Percentiles rank a stretch among this genome's conserved stretches.
These are phyloP conservation scores for Globisporangium parvum DNA, from an alignment of 352 stramenopile genomes.

Conservation along the genomic window DNA sequence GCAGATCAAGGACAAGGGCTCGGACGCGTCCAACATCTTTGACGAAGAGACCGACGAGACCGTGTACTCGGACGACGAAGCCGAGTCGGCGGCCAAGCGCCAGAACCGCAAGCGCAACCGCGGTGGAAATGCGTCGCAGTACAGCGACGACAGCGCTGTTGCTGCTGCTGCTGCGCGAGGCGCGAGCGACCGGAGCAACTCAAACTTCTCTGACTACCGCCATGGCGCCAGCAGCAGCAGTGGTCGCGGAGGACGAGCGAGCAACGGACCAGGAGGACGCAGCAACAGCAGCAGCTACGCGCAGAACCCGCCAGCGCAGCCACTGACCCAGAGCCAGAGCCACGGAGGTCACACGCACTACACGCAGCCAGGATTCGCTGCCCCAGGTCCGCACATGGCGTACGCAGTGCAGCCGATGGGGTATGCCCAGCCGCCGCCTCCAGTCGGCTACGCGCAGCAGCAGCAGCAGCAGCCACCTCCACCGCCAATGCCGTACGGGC, in stretches of 20 bases:
- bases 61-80: slow-evolving; percentile 81
- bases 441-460: slow-evolving; percentile 16
- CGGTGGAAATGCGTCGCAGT: slow-evolving; percentile 10
- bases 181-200: neutral
- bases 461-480: slow-evolving; percentile 19
- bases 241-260: slow-evolving; percentile 8
- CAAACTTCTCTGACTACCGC: slow-evolving; percentile 6
- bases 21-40: slow-evolving; percentile 83
- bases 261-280: slow-evolving; percentile 5
- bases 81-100: slow-evolving; percentile 63
- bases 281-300: slow-evolving; percentile 14
- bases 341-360: slow-evolving; percentile 45
- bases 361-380: slow-evolving; percentile 30
- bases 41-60: slow-evolving; percentile 78
- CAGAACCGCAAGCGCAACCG: slow-evolving; percentile 65
- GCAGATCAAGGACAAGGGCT: slow-evolving; percentile 74
- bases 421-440: slow-evolving; percentile 27
- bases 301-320: slow-evolving; percentile 5
- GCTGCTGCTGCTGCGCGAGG: neutral
- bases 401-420: slow-evolving; percentile 26
- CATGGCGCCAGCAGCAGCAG: slow-evolving; percentile 2
- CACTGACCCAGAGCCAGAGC: slow-evolving; percentile 31
- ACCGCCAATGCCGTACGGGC: slow-evolving; percentile 20
- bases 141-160: neutral
- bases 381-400: slow-evolving; percentile 13